phyloP scores from a whole-genome alignment of 495 filamentous ascomycete species.

The Parmelia sp. region DNA sequence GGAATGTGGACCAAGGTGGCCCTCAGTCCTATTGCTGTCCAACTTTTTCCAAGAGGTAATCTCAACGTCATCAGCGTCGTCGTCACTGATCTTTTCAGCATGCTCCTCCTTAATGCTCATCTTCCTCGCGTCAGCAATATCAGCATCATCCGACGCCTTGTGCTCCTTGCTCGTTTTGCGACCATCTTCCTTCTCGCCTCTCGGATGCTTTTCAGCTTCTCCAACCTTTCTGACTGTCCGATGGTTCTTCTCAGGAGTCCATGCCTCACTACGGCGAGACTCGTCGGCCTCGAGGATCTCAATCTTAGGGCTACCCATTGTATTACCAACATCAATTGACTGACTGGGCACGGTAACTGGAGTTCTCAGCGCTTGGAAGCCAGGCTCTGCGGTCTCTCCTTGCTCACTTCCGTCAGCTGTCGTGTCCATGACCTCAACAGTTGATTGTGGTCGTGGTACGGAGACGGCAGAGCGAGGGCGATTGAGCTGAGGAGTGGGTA shows the following conservation, averaged over 20 bases:
- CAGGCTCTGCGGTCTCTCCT: background rate
- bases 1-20: background rate
- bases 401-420: background rate
- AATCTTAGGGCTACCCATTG: background rate
- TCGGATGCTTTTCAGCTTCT: background rate
- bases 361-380: background rate
- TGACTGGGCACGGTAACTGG: background rate
- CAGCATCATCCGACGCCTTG: background rate
- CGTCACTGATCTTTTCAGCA: background rate
- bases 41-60: background rate
- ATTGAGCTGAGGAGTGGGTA: background rate
- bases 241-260: background rate
- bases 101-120: background rate
- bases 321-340: background rate
- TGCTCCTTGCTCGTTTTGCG: background rate
- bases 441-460: background rate
- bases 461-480: background rate
- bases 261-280: background rate
- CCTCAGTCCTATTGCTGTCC: background rate
- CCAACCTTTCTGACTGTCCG: too few relatives aligned
- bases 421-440: background rate
- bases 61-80: background rate
- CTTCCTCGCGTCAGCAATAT: background rate
- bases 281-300: background rate
- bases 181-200: background rate